Evolutionary conservation across 352 stramenopile genomes (phyloP), one percentile per base, ranked within the genome.

Genomic region (Aphanomyces astaci): DNA sequence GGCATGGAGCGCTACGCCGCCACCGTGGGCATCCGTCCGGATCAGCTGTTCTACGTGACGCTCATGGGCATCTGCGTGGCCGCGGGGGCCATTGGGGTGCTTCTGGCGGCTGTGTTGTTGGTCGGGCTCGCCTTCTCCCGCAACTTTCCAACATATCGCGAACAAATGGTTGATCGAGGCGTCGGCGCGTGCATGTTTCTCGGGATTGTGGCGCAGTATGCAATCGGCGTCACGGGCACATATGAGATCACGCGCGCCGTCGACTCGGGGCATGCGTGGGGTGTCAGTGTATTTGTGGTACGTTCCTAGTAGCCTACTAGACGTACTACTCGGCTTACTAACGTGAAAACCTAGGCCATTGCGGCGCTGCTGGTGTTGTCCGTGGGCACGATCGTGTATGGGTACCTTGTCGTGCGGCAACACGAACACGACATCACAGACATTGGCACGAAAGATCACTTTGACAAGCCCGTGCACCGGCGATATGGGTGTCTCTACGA

Each of bases 221-320:
- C 87, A 4, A 81, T 95, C 11, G 83, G 84, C 25, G 82, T 86
- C 19, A 92, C 84, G 3, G 84, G 75, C 25, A 90, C 83, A 71
- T 95, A 90, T 78, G 81, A 93, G 73, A 92, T 95, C 73, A 93
- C 82, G 70, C 91, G 82, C 71, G 83, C 77, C 63, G 82, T 92
- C 56, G 78, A 93, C 71, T 70, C 85, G 63, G 66, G 79, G 64
- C 63, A 70, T 9, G 70, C 87, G 5, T 48, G 17, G 17, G 84
- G 89, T 33, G 54, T 78, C 27, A 86, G 81, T 27, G 71, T 92
- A 31, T 84, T 84, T 64, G 69, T 92, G 25, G 45, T 53, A 53
- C 45, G 45, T 24, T 4, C 7, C 24, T 53, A 7, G 9, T 9
- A 9, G 4, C 24, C 45, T 53, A 7, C 13, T 53, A 19, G 13